These are phyloP conservation scores for Penicillium sp. DNA, from an alignment of 2,329 filamentous ascomycete species.

Conservation along the genomic window DNA sequence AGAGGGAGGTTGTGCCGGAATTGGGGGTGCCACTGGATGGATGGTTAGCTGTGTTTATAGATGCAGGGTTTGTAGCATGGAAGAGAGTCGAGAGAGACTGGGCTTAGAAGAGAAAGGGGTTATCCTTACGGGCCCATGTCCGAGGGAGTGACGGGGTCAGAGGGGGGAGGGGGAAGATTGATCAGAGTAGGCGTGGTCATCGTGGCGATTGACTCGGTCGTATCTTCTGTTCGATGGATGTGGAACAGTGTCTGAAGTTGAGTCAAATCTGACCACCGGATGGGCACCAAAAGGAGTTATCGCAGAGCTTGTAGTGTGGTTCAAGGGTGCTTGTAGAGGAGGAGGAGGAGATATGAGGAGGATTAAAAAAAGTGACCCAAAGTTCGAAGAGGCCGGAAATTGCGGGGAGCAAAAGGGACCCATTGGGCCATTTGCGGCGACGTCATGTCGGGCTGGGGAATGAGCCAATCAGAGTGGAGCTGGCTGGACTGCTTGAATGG, in stretches of 20 bases:
- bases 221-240: background rate
- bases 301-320: background rate
- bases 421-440: conserved; percentile 15
- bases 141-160: conserved; percentile 82
- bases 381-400: conserved; percentile 7
- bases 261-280: background rate
- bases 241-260: background rate
- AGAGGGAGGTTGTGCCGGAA: conserved; percentile 89
- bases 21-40: conserved; percentile 83
- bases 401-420: conserved; percentile 18
- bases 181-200: conserved; percentile 71
- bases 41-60: conserved; percentile 5
- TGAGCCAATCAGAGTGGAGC: background rate
- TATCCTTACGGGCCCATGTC: conserved; percentile 78
- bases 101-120: conserved; percentile 11
- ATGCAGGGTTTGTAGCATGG: background rate
- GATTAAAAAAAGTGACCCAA: background rate
- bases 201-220: conserved; percentile 9
- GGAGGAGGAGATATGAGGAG: background rate
- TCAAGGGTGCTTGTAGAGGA: background rate
- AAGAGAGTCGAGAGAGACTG: background rate
- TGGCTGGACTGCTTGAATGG: background rate
- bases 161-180: conserved; percentile 81
- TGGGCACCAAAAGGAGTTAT: background rate
- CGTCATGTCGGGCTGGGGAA: conserved; percentile 17